Evolutionary conservation across 345 rosid species (phyloP).

Genomic region (Microcos paniculata): DNA sequence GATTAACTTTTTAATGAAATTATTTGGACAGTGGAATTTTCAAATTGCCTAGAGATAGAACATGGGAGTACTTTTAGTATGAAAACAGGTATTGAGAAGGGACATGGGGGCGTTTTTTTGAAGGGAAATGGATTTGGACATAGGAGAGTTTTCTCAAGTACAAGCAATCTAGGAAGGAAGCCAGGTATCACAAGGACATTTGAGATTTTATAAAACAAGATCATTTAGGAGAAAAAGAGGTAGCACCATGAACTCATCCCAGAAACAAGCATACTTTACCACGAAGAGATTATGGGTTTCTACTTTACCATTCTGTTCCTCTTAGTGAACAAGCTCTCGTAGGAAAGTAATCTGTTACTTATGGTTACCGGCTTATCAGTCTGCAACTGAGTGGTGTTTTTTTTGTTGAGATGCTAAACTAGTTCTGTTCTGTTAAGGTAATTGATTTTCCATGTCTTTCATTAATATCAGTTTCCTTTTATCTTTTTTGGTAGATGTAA

Average conservation of each 20-base stretch:
- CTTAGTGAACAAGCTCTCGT: not conserved
- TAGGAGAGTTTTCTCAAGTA: too few relatives aligned
- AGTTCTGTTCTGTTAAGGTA: not conserved
- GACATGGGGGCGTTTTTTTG: too few relatives aligned
- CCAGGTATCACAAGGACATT: too few relatives aligned
- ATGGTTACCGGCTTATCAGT: not conserved
- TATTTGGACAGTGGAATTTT: not conserved
- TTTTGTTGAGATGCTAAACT: not conserved
- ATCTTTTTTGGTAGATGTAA: conserved; percentile 42
- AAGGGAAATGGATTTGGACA: too few relatives aligned
- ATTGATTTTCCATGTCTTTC: not conserved
- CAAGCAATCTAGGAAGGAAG: too few relatives aligned
- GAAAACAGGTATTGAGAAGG: too few relatives aligned
- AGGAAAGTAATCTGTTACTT: not conserved
- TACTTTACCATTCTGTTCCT: not conserved
- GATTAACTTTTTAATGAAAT: too few relatives aligned
- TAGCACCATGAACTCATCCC: too few relatives aligned
- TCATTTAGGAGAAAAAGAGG: too few relatives aligned
- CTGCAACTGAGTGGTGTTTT: not conserved
- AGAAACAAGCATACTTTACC: not conserved
- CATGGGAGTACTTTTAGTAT: too few relatives aligned
- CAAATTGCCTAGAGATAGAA: not conserved
- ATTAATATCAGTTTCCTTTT: not conserved
- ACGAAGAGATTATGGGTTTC: not conserved
- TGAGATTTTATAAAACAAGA: too few relatives aligned